Base-by-base conservation (phyloP, 169 alveolate genomes). In the Plasmodium knowlesi region DNA sequence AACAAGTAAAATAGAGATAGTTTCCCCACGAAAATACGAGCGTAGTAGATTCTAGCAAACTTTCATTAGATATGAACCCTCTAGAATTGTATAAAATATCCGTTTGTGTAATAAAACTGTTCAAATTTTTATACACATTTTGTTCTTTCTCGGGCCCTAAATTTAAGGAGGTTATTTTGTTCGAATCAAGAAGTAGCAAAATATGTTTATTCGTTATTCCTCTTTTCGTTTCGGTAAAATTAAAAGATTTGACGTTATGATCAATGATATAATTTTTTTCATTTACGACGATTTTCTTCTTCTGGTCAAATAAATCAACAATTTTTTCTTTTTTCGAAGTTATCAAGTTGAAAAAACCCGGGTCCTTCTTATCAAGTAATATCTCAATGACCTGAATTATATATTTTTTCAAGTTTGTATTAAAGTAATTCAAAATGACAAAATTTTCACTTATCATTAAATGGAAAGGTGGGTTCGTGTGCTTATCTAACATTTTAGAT, bases 221-320 rank as follows among this genome's bases (percentile, higher is more conserved):
- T 57, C 89, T 89, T 67, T 89, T 89, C 37, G 94, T 89, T 79
- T 89, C 94, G n/a, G 94, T 89, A 89, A 89, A 89, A 57, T 78
- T 78, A 79, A 89, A 89, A 41, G 94, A 89, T 61, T 89, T 89
- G 5, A 89, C 50, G 79, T 79, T 79, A 89, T 89, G 82, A 30
- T 89, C 94, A 41, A 89, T 89, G n/a, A 89, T 79, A 30, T 89
- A 89, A 89, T 89, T 89, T 80, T 57, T 79, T 67, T 89, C 94
- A 25, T 89, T 89, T 39, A 89, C 70, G 61, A 89, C 22, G 82
- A 89, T 80, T 25, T 89, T 79, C 76, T 67, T 67, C 71, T 89
- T 70, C 37, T 43, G 74, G 72, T 89, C 94, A 79, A 89, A 89
- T 61, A 89, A 43, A 89, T 89, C 89, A 22, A 89, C 94, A 54